A percentile compares a stretch with the other conserved stretches of the same genome.
Conservation (phyloP, 768 basidiomycete species). For the Grammothele lineata region DNA sequence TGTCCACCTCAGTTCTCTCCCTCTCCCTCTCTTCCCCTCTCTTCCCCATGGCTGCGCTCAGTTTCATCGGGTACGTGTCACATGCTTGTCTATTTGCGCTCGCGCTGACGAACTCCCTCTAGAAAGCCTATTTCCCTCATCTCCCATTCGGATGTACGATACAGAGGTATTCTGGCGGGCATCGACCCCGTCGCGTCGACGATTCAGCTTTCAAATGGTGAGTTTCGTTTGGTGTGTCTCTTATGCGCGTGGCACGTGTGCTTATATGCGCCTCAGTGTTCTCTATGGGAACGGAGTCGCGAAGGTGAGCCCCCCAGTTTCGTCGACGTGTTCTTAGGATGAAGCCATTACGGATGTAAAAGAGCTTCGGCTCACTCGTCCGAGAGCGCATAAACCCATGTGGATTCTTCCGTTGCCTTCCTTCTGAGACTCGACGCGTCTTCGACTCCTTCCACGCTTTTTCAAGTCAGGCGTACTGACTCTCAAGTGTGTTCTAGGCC, state of each 20-base stretch:
- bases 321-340: conserved; percentile 20
- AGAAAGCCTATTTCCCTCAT: conserved; percentile 89
- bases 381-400: conserved; percentile 44
- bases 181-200: conserved; percentile 85
- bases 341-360: conserved; percentile 39
- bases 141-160: conserved; percentile 88
- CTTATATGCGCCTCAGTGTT: conserved; percentile 41
- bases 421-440: conserved; percentile 39
- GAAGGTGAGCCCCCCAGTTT: conserved; percentile 52
- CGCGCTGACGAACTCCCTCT: conserved; percentile 18
- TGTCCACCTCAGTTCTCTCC: too few relatives aligned
- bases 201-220: conserved; percentile 85
- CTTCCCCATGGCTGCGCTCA: conserved; percentile 54
- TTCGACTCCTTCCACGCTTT: background rate
- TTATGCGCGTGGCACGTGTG: background rate
- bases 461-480: conserved; percentile 21
- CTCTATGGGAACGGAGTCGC: conserved; percentile 85
- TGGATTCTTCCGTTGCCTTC: conserved; percentile 67
- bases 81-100: background rate
- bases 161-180: conserved; percentile 81
- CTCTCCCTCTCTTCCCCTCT: conserved; percentile 6
- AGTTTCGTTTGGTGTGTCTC: conserved; percentile 8
- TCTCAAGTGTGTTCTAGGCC: conserved; percentile 39
- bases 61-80: conserved; percentile 64
- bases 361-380: conserved; percentile 30